Conservation (phyloP, 352 stramenopile genomes). For the Globisporangium polare region DNA sequence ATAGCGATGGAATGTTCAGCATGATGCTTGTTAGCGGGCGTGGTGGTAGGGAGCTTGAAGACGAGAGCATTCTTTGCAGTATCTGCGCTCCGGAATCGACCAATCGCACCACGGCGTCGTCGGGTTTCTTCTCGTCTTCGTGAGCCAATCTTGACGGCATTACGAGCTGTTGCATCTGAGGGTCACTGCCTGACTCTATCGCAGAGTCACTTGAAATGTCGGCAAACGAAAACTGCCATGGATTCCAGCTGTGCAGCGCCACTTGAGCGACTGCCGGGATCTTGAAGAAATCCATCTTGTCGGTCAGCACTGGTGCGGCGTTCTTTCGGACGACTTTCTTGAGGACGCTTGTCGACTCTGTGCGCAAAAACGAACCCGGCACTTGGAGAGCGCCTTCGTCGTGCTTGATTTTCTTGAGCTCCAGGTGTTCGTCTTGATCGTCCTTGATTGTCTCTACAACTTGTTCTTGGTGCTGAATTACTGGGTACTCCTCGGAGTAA, state of each 20-base stretch:
- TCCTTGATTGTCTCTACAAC: not conserved
- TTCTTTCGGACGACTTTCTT: slow-evolving; percentile 11
- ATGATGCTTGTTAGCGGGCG: slow-evolving; percentile 21
- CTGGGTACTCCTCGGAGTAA: not conserved
- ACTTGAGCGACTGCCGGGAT: not conserved
- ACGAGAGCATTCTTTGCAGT: not conserved
- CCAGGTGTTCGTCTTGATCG: not conserved
- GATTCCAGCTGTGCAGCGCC: not conserved
- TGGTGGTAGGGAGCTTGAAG: not conserved
- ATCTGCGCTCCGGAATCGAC: not conserved
- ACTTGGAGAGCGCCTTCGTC: not conserved
- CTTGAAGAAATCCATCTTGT: slow-evolving; percentile 5
- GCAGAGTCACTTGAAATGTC: not conserved
- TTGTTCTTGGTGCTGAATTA: not conserved
- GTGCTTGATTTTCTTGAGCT: slow-evolving; percentile 4
- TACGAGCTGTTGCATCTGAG: slow-evolving; percentile 4
- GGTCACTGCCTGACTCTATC: not conserved
- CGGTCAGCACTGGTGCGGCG: slow-evolving; percentile 1
- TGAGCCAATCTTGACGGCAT: slow-evolving; percentile 1
- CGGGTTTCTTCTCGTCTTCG: slow-evolving; percentile 1
- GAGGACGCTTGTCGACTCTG: slow-evolving; percentile 1
- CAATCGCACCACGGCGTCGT: slow-evolving; percentile 1
- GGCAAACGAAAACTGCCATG: slow-evolving; percentile 1
- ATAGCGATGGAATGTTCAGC: slow-evolving; percentile 29
- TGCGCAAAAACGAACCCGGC: not conserved